Percentiles rank a stretch among this genome's conserved stretches.
These are phyloP conservation scores for Chlorophyllum brunneum DNA, from an alignment of 768 basidiomycete genomes.

Conservation along the genomic window DNA sequence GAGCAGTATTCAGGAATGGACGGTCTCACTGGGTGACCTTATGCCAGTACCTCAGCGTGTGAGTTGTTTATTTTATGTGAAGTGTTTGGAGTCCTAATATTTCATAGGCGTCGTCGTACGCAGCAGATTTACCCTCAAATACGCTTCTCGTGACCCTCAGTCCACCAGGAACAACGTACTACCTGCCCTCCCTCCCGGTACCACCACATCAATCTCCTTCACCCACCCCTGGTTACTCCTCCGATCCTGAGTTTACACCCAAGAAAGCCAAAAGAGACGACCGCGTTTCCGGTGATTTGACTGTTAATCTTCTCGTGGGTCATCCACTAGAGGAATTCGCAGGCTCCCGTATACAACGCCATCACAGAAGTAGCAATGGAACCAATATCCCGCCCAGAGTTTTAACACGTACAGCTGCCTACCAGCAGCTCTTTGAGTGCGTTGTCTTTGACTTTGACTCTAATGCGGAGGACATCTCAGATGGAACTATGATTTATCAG, in stretches of 20 bases:
- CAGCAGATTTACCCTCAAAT: constrained; percentile 62
- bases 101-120: constrained; percentile 18
- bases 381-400: constrained; percentile 13
- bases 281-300: constrained; percentile 12
- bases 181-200: constrained; percentile 39
- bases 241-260: constrained; percentile 64
- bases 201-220: constrained; percentile 43
- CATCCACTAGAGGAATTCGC: constrained; percentile 17
- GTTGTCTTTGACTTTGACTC: constrained; percentile 23
- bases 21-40: constrained; percentile 55
- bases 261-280: constrained; percentile 35
- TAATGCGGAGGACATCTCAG: not conserved
- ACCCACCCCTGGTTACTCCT: constrained; percentile 61
- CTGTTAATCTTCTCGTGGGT: constrained; percentile 8
- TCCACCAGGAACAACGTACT: constrained; percentile 58
- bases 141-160: constrained; percentile 64
- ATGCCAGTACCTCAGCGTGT: constrained; percentile 62
- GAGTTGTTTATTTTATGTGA: constrained; percentile 22
- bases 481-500: constrained; percentile 27
- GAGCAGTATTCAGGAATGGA: constrained; percentile 67
- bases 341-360: constrained; percentile 29
- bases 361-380: constrained; percentile 21
- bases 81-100: constrained; percentile 2
- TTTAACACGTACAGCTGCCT: constrained; percentile 39
- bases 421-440: constrained; percentile 72